phyloP scores from a whole-genome alignment of 306 rosid species.

The Quercus cerris region DNA sequence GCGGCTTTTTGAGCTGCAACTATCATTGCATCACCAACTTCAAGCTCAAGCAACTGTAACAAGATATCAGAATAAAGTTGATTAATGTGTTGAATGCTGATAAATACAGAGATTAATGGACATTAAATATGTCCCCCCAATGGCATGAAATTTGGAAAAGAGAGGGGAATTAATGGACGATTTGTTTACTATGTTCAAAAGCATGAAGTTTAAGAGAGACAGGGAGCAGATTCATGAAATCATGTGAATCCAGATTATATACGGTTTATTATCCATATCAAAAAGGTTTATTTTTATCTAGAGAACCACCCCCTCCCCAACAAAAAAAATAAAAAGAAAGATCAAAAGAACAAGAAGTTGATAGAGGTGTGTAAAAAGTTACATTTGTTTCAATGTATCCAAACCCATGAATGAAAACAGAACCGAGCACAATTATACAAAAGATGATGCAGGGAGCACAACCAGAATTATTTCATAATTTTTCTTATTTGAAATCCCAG shows the following conservation, averaged over 20 bases:
- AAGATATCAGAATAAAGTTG: neutral
- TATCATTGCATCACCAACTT: conserved; percentile 70
- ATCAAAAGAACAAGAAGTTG: neutral
- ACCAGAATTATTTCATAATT: too few species aligned
- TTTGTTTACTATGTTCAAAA: too few species aligned
- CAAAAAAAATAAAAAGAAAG: neutral
- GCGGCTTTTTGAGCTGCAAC: conserved; percentile 66
- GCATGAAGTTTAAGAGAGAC: neutral
- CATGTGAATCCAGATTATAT: neutral
- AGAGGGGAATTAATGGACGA: neutral
- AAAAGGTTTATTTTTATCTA: neutral
- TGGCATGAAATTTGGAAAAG: neutral
- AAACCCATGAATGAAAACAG: neutral
- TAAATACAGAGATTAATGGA: neutral
- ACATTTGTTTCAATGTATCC: neutral
- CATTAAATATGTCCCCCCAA: neutral
- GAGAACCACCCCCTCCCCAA: neutral
- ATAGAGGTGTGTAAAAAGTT: neutral
- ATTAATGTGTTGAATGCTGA: conserved; percentile 4
- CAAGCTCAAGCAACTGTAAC: conserved; percentile 64
- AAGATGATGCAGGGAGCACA: too few species aligned
- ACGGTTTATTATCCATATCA: neutral
- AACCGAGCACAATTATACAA: neutral
- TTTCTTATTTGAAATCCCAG: too few species aligned
- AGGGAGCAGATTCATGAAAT: neutral